Evolutionary conservation across 192 early-diverging fungal species (phyloP).

Genomic region (Coemansia umbellata): DNA sequence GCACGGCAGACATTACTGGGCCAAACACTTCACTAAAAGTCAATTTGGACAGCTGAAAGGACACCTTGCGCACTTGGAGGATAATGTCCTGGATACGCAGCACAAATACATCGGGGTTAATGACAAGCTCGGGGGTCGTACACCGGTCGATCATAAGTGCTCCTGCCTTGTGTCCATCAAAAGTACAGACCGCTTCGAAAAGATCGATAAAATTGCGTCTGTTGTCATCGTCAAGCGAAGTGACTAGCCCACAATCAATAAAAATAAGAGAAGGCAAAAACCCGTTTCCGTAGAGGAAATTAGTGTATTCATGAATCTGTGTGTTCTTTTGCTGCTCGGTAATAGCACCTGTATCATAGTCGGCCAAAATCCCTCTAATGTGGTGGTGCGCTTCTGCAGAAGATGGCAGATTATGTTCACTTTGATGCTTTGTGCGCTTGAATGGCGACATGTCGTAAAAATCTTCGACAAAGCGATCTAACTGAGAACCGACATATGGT

Average conservation of each 20-base stretch:
- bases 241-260: constrained; percentile 90
- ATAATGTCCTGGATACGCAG: constrained; percentile 79
- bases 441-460: constrained; percentile 52
- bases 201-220: constrained; percentile 89
- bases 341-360: constrained; percentile 20
- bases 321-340: constrained; percentile 7
- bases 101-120: constrained; percentile 75
- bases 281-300: constrained; percentile 59
- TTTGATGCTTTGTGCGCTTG: constrained; percentile 5
- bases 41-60: constrained; percentile 74
- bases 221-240: constrained; percentile 66
- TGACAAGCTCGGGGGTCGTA: constrained; percentile 63
- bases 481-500: constrained; percentile 53
- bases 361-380: constrained; percentile 17
- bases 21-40: constrained; percentile 78
- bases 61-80: constrained; percentile 61
- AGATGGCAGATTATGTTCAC: constrained; percentile 15
- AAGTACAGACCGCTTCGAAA: constrained; percentile 80
- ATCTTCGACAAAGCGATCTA: constrained; percentile 50
- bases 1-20: constrained; percentile 79
- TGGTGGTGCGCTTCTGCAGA: constrained; percentile 26
- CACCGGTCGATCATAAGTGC: constrained; percentile 86
- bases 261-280: constrained; percentile 76
- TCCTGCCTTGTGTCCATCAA: constrained; percentile 80
- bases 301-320: constrained; percentile 24